phyloP scores from a whole-genome alignment of 208 protist genomes.

The Tritrichomonas foetus region DNA sequence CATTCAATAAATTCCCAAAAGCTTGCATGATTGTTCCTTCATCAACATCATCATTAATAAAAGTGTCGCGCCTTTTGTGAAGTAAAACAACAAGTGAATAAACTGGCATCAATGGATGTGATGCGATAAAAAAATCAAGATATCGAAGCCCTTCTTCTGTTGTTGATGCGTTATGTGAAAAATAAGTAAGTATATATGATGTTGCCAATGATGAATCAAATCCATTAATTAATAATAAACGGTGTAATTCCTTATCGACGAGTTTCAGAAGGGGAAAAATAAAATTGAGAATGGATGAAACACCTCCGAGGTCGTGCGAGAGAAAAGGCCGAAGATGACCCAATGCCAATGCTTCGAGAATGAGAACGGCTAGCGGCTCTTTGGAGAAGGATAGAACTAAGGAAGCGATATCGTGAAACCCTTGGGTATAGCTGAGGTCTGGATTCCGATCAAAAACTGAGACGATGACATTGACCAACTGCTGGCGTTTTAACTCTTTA shows the following conservation, averaged over 20 bases:
- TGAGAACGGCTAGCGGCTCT: background rate
- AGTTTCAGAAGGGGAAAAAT: background rate
- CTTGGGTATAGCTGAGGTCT: background rate
- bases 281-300: background rate
- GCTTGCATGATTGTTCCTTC: too few species aligned
- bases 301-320: background rate
- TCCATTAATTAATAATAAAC: background rate
- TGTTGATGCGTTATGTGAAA: background rate
- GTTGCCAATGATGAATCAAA: background rate
- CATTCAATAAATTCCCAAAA: too few species aligned
- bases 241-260: background rate
- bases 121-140: constrained; percentile 14
- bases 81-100: background rate
- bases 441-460: background rate
- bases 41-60: too few species aligned
- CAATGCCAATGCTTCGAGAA: background rate
- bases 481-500: background rate
- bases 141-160: background rate
- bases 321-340: background rate
- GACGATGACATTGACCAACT: background rate
- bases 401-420: background rate
- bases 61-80: too few species aligned
- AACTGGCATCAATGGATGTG: background rate
- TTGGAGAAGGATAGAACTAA: background rate
- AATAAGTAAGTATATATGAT: background rate